Evolutionary conservation across 768 basidiomycete genomes (phyloP), one percentile per base, ranked within the genome.

Genomic region (Pulveroboletus sp.): DNA sequence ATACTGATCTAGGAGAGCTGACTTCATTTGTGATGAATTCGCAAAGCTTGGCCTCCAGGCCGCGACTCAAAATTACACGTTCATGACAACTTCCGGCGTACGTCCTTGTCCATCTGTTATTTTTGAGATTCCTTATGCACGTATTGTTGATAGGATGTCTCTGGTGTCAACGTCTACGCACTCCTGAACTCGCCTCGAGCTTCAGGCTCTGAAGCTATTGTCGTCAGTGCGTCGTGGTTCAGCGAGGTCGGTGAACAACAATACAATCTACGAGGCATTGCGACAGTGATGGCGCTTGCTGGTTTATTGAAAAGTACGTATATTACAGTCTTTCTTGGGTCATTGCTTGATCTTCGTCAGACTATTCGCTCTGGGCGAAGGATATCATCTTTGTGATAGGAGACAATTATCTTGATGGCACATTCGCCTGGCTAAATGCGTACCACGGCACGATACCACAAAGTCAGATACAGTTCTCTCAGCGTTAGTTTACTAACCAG

Each of bases 151-250:
- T 41, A 91, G 86, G 69, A 63, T 6, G 56, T 78, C 13, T 72
- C 71, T 14, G 93, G 93, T 9, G 78, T 76, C 8, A 96, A 97
- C 65, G 80, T 84, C 11, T 97, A 94, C 64, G 89, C 88, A 14
- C 70, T 91, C 30, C 69, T 93, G 40, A 76, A 81, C 10, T 87
- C 94, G 2, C 92, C 95, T 8, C 82, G 96, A 24, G 79, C 89
- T n/a, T 82, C 93, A n/a, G 94, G 93, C 3, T 83, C 83, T 8
- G 95, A 99, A 69, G 88, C 92, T 5, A 88, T 97, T 62, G 80
- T 99, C 15, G 78, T 99, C 36, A 85, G 87, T 54, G 94, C 96
- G 1, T 89, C 93, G 6, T 96, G 93, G 93, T 57, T 83, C 5
- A 93, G 90, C 57, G 74, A 78, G 46, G 73, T 71, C 10, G 81